Conservation (phyloP, 106 monocot genomes). For the Posidonia australis region DNA sequence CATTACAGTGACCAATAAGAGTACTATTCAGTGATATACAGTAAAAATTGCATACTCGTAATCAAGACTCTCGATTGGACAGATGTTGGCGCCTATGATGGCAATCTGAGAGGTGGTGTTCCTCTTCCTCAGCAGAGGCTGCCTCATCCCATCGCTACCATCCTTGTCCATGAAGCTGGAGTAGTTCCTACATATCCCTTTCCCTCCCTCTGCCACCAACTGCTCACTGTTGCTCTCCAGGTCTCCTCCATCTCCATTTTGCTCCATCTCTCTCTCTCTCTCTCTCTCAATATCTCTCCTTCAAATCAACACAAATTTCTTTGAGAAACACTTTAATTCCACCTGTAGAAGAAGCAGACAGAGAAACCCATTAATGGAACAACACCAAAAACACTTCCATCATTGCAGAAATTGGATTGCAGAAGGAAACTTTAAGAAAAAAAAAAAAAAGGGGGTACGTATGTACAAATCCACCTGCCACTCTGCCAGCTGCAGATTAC, state of each 20-base stretch:
- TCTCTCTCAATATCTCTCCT: neutral
- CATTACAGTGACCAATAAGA: no score
- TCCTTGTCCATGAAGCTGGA: conserved; percentile 17
- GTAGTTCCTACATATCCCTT: conserved; percentile 17
- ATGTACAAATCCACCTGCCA: no score
- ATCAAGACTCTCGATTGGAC: conserved; percentile 79
- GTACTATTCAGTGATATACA: no score
- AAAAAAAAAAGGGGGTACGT: no score
- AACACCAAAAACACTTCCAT: no score
- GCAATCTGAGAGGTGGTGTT: conserved; percentile 87
- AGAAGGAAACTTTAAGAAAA: no score
- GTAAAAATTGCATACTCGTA: conserved; percentile 41
- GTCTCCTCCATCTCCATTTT: neutral
- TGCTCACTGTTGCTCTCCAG: neutral
- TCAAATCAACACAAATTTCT: neutral
- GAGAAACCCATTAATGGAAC: no score
- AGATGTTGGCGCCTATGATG: conserved; percentile 62
- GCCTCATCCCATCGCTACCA: neutral
- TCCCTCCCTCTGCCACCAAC: conserved; percentile 5
- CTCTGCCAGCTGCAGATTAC: no score
- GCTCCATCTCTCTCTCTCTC: conserved; percentile 1
- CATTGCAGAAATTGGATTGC: no score
- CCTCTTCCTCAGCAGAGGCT: conserved; percentile 35
- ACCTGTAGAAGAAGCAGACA: no score
- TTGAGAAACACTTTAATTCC: no score